A percentile compares a stretch with the other conserved stretches of the same genome.
Evolutionary conservation across 164 flowering plant genomes (phyloP).

Genomic region (Cinnamomum chago): DNA sequence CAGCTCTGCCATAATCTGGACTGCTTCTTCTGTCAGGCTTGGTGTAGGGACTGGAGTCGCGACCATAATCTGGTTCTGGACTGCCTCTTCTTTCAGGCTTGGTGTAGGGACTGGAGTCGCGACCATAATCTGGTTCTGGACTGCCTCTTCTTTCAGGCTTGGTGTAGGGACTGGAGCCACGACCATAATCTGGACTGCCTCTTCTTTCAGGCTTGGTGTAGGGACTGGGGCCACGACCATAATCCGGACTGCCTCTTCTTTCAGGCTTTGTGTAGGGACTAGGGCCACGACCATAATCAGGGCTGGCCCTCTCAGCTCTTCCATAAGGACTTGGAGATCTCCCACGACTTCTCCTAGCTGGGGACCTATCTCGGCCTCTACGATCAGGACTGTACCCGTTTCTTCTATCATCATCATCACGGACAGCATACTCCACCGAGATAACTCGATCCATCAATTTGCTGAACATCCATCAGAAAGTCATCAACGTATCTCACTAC

Average conservation of each 20-base stretch:
- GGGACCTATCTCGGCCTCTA: conserved; percentile 46
- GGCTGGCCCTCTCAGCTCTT: conserved; percentile 58
- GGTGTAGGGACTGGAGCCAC: too few species aligned
- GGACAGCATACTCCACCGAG: conserved; percentile 87
- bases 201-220: too few species aligned
- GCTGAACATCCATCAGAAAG: conserved; percentile 36
- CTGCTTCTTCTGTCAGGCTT: conserved; percentile 30
- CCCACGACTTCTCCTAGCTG: conserved; percentile 45
- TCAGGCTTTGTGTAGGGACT: conserved; percentile 38
- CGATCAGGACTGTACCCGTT: conserved; percentile 68
- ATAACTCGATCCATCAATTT: conserved; percentile 88
- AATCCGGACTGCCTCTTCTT: conserved; percentile 74
- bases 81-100: too few species aligned
- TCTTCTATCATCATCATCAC: conserved; percentile 73
- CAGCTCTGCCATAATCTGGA: conserved; percentile 44
- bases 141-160: too few species aligned
- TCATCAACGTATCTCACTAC: too few species aligned
- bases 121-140: too few species aligned
- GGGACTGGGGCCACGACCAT: conserved; percentile 29
- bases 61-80: conserved; percentile 5
- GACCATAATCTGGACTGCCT: too few species aligned
- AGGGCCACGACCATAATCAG: conserved; percentile 57
- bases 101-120: too few species aligned
- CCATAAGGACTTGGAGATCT: conserved; percentile 34
- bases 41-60: conserved; percentile 34